Evolutionary conservation across 2,329 filamentous ascomycete genomes (phyloP), one percentile per base, ranked within the genome.

Genomic region (Chaetomiaceae sp.): DNA sequence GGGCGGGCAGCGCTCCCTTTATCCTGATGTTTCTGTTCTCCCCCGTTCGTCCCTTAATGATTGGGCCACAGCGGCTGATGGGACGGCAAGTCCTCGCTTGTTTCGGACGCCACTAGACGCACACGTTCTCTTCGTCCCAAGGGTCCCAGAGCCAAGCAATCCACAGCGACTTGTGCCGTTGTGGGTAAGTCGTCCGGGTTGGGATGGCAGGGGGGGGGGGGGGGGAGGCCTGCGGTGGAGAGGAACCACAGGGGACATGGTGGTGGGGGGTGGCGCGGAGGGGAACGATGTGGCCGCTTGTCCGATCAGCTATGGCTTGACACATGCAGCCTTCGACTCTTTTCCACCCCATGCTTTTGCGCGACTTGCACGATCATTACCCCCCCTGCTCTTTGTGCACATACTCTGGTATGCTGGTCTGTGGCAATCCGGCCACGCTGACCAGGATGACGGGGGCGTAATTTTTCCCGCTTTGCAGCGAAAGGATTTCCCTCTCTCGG

Each of bases 11-110:
- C 41, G 33, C 38, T 42, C 46, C 37, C 56, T 62, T 62, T 62
- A 62, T 53, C 40, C 49, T 52, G 18, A 42, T 59, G 61, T 63
- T 63, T 63, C 61, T 57, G 40, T 34, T 58, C 51, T 32, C 40
- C 29, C 46, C 44, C 11, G 54, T 46, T 52, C 46, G 25, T 57
- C 51, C 53, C 53, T 40, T 36, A 46, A 50, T 48, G 58, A 63
- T 61, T 63, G 61, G 61, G 43, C 34, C 44, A 3, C 33, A 46
- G 52, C 10, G 25, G 32, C 32, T 40, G 44, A 37, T 25, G 38
- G 41, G 34, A 20, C 6, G 30, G 38, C 29, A 34, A 42, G 41
- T 36, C 33, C 42, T 38, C 38, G 52, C 37, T 38, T 54, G 61
- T 62, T 62, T 61, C 58, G 59, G 56, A 49, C 55, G 53, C 58